Evolutionary conservation across 345 rosid species (phyloP), one percentile per base, ranked within the genome.

Genomic region (Zanthoxylum bungeanum): DNA sequence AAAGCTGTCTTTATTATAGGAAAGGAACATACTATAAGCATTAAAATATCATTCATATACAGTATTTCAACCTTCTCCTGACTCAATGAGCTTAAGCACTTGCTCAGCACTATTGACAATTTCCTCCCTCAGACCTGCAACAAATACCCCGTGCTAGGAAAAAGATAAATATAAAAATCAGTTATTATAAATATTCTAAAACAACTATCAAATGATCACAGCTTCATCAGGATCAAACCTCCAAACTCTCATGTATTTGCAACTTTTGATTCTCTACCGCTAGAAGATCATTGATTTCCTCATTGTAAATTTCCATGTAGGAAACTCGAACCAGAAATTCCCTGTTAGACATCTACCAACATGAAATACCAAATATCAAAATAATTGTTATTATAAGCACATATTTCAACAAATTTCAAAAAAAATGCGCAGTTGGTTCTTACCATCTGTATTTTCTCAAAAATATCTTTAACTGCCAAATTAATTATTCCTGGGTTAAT

Each of bases 281-380:
- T 27, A 95, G 82, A 72, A 92, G 97, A 71, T 95, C 98, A 66
- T 89, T 92, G 68, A 95, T 92, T 77, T 95, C 98, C 76, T 95
- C 98, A 3, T 92, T 91, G 68, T 92, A 95, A 71, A 95, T 92
- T 73, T 95, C 98, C 98, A 95, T 89, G 76, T 95, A 95, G 5
- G 98, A 95, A 77, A 95, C 93, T 49, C 93, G 87, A 22, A 95
- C 87, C 37, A 95, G 86, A 86, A 92, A 95, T 79, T 95, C 99
- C 2, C 98, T 88, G n/a, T 89, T 86, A 28, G 86, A 60, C 60
- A 83, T 83, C 99, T 95, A 83, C 7, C 28, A 42, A 60, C 10
- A 4, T 73, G 51, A 56, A 75, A 77, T 66, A 70, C 42, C 10
- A 75, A 55, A 44, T 53, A 81, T 72, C 39, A 75, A 62, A 28